phyloP scores from a whole-genome alignment of 2,329 filamentous ascomycete species.

The Stagonosporopsis chrysanthemi region DNA sequence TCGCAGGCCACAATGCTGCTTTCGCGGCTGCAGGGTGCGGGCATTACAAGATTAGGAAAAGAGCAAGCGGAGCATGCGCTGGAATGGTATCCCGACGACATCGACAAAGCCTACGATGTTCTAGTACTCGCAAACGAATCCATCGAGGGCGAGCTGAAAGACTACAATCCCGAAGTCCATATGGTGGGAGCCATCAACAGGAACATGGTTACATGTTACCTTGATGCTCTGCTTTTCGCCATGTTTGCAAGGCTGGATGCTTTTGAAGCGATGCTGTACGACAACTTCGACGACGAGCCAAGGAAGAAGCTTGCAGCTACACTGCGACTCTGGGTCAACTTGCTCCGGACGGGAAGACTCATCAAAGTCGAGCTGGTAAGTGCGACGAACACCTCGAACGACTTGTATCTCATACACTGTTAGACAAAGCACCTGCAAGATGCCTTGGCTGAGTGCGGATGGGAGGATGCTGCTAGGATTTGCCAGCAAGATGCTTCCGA shows the following conservation, averaged over 20 bases:
- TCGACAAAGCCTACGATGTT: conserved; percentile 77
- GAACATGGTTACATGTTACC: conserved; percentile 87
- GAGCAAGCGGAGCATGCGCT: conserved; percentile 70
- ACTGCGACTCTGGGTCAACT: conserved; percentile 89
- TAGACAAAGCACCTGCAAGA: conserved; percentile 85
- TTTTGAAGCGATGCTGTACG: conserved; percentile 91
- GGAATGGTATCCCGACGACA: conserved; percentile 71
- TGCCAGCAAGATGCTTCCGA: conserved; percentile 95
- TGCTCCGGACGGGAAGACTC: conserved; percentile 83
- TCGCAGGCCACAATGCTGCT: conserved; percentile 61
- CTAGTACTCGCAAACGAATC: conserved; percentile 82
- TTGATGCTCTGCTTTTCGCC: conserved; percentile 89
- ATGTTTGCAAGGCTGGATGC: conserved; percentile 93
- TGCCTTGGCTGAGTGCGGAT: conserved; percentile 83
- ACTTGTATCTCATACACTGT: background rate
- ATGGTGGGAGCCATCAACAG: conserved; percentile 89
- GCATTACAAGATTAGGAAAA: conserved; percentile 64
- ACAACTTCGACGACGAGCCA: conserved; percentile 75
- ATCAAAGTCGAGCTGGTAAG: conserved; percentile 84
- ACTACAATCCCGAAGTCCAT: conserved; percentile 73
- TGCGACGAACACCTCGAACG: conserved; percentile 1
- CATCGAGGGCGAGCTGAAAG: conserved; percentile 77
- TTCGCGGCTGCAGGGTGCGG: conserved; percentile 59
- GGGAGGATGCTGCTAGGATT: conserved; percentile 78
- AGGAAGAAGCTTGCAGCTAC: conserved; percentile 78